phyloP scores from a whole-genome alignment of 148 eudicot genomes.

The Silene latifolia region DNA sequence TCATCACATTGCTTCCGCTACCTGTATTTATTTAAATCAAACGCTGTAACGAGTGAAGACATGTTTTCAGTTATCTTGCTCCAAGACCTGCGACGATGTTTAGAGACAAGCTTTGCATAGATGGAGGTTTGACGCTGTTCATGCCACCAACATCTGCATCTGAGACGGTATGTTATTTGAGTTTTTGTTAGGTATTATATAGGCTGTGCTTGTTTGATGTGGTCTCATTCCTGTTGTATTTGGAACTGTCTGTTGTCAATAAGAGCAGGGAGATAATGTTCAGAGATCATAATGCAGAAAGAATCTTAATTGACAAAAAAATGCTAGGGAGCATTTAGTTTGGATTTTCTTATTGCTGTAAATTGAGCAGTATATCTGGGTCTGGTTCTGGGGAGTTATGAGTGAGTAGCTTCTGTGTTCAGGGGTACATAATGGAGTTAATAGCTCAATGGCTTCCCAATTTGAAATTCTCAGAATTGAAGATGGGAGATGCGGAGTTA shows the following conservation, averaged over 20 bases:
- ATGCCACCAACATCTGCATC: conserved; percentile 99
- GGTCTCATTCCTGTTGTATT: background rate
- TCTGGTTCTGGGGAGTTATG: background rate
- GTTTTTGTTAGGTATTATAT: conserved; percentile 10
- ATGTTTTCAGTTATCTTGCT: conserved; percentile 66
- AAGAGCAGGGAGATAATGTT: no score
- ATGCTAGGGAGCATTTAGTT: background rate
- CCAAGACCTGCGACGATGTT: conserved; percentile 95
- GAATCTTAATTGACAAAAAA: background rate
- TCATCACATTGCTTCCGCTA: background rate
- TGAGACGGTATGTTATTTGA: conserved; percentile 57
- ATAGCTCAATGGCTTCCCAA: background rate
- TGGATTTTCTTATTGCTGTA: background rate
- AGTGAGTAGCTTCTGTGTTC: background rate
- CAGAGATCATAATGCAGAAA: background rate
- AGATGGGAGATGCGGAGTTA: background rate
- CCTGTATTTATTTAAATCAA: background rate
- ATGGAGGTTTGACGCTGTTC: conserved; percentile 94
- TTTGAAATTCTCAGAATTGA: background rate
- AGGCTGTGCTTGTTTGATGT: background rate
- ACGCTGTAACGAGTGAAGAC: conserved; percentile 16
- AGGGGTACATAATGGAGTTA: background rate
- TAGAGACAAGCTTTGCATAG: conserved; percentile 82
- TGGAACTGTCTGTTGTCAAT: background rate
- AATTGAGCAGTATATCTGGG: background rate